Evolutionary conservation across 345 rosid species (phyloP), one percentile per base, ranked within the genome.

Genomic region (Xanthoceras sorbifolium): DNA sequence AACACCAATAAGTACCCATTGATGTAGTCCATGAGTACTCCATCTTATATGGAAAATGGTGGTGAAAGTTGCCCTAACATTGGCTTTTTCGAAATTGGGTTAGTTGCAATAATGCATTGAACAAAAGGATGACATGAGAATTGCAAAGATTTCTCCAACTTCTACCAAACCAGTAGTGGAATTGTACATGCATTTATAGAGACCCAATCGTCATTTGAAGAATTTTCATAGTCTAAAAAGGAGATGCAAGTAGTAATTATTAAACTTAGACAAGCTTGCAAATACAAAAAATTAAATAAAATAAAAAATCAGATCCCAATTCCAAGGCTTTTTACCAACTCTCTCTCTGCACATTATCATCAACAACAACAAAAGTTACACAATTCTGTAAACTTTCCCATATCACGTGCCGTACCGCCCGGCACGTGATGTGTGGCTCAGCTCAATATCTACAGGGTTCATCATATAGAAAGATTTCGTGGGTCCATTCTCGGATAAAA

Each of bases 351-450:
- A 50, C 55, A 15, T 50, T 4, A 50, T 50, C 29, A 0, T 60
- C 15, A 25, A 25, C 64, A 25, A 8, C 46, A 25, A 60, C 28
- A 59, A 59, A 28, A 48, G 68, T 64, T 48, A 60, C 38, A 69
- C 38, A 69, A 48, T 64, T 48, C n/a, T 67, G 72, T 54, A 59
- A 40, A 71, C 63, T 38, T 76, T 67, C 73, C 67, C 67, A 67
- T 67, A 23, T 67, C 59, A 66, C 40, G 66, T 76, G 57, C 28
- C 26, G 20, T 11, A 26, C 55, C 52, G 5, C 78, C 65, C n/a
- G 52, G 68, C 72, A 67, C 44, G 72, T 76, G 73, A 59, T 17
- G 6, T 17, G n/a, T 15, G 7, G 20, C 20, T 17, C 55, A 50
- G 17, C n/a, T 57, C 26, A 57, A 22, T 9, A 9, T 57, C 28